phyloP scores from a whole-genome alignment of 306 rosid species.

The Cyclanthera cordifolia region DNA sequence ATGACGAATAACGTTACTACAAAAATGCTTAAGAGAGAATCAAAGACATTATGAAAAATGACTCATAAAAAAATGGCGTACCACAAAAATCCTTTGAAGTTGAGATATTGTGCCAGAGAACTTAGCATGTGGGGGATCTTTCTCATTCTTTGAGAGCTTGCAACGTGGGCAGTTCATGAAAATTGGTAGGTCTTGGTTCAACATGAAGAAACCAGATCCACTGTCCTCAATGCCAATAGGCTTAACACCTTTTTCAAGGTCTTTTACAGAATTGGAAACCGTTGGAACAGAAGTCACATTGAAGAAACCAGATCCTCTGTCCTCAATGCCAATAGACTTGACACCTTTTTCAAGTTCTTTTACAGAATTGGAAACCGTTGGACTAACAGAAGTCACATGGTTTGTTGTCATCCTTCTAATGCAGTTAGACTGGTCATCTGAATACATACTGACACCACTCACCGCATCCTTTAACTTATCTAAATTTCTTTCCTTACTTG shows the following conservation, averaged over 20 bases:
- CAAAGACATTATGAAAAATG: conserved; percentile 10
- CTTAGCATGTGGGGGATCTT: conserved; percentile 45
- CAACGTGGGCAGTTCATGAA: conserved; percentile 87
- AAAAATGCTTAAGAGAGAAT: conserved; percentile 7
- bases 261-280: conserved; percentile 27
- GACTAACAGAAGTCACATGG: conserved; percentile 27
- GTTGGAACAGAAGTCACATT: conserved; percentile 25
- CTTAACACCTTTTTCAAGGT: conserved; percentile 41
- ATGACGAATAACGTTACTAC: background rate
- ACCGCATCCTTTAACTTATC: conserved; percentile 36
- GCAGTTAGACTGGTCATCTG: conserved; percentile 23
- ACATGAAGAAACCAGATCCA: conserved; percentile 56
- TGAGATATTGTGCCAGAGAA: conserved; percentile 75
- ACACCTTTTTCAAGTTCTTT: conserved; percentile 42
- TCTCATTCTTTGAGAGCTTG: conserved; percentile 45
- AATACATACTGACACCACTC: conserved; percentile 30
- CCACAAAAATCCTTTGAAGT: conserved; percentile 85
- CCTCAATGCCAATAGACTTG: conserved; percentile 38
- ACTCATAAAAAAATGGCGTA: conserved; percentile 27
- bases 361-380: conserved; percentile 24
- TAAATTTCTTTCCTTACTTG: conserved; percentile 38
- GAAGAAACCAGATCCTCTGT: no score
- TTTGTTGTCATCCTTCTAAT: conserved; percentile 31
- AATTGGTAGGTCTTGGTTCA: conserved; percentile 64
- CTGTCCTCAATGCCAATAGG: conserved; percentile 35